Evolutionary conservation across 2,329 filamentous ascomycete species (phyloP).

Genomic region (Nothopassalora personata): DNA sequence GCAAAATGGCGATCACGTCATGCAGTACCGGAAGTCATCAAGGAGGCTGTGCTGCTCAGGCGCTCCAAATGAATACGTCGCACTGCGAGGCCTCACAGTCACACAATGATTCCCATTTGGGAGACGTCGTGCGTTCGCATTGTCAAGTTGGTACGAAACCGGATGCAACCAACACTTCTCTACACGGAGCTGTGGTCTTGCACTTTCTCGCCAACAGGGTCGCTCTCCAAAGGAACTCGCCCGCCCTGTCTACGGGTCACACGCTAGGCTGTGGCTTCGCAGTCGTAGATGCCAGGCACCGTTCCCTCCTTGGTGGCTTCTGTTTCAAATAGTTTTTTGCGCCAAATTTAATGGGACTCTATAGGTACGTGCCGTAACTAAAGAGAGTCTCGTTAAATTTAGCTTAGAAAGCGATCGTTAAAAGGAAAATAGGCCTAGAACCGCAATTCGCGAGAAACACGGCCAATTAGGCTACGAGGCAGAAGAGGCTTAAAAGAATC

Average conservation of each 20-base stretch:
- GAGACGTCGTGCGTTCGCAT: neutral
- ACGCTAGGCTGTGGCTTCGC: conserved; percentile 11
- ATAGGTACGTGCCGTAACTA: too few species aligned
- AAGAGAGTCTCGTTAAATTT: too few species aligned
- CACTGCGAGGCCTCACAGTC: neutral
- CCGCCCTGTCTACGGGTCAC: neutral
- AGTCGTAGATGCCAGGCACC: conserved; percentile 12
- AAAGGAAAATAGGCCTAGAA: too few species aligned
- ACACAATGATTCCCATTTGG: neutral
- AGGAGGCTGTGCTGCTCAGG: neutral
- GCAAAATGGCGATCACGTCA: neutral
- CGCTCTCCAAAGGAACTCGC: neutral
- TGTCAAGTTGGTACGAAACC: neutral
- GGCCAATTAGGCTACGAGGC: neutral
- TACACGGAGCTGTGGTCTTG: neutral
- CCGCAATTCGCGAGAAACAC: too few species aligned
- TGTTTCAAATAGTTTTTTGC: neutral
- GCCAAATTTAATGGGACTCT: too few species aligned
- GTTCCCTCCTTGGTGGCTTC: neutral
- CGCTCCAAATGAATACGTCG: neutral
- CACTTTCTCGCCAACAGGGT: neutral
- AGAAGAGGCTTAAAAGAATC: conserved; percentile 11
- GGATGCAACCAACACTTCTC: neutral
- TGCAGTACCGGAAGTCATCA: neutral
- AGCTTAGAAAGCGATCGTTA: too few species aligned